Conservation (phyloP, 345 rosid genomes). For the Sonneratia alba region DNA sequence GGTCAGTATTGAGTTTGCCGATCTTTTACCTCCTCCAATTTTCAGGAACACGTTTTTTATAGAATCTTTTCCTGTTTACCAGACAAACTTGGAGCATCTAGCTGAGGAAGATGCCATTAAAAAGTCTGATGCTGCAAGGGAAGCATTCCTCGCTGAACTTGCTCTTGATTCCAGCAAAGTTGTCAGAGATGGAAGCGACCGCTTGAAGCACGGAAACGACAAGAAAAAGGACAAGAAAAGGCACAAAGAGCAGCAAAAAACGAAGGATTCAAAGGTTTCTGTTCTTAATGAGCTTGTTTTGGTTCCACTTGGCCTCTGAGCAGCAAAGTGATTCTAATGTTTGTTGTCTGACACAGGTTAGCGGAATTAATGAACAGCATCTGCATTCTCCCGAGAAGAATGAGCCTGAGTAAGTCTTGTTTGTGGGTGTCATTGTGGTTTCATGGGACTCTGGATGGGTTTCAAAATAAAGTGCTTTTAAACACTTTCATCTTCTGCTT, state of each 20-base stretch:
- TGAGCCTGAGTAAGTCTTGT: constrained; percentile 42
- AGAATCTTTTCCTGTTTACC: constrained; percentile 4
- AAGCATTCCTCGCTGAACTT: constrained; percentile 88
- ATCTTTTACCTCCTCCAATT: constrained; percentile 9
- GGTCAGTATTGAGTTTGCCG: constrained; percentile 37
- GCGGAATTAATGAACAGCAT: constrained; percentile 34
- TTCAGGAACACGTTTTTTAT: constrained; percentile 8
- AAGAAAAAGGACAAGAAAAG: constrained; percentile 33
- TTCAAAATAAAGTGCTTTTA: background rate
- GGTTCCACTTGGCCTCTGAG: background rate
- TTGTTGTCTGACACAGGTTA: constrained; percentile 31
- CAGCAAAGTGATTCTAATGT: constrained; percentile 10
- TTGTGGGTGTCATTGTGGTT: background rate
- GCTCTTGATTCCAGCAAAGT: constrained; percentile 81
- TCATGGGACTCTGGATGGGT: no score
- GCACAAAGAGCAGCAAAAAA: constrained; percentile 12
- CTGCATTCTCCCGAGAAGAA: constrained; percentile 29
- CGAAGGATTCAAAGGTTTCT: constrained; percentile 53
- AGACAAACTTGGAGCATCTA: constrained; percentile 83
- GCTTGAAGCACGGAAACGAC: no score
- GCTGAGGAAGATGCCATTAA: constrained; percentile 90
- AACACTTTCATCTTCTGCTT: constrained; percentile 11
- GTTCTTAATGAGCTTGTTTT: constrained; percentile 28
- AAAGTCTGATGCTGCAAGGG: constrained; percentile 94
- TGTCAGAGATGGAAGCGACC: constrained; percentile 45